Evolutionary conservation across 805 yeast genomes (phyloP).

Genomic region (Zygosaccharomyces bailii): DNA sequence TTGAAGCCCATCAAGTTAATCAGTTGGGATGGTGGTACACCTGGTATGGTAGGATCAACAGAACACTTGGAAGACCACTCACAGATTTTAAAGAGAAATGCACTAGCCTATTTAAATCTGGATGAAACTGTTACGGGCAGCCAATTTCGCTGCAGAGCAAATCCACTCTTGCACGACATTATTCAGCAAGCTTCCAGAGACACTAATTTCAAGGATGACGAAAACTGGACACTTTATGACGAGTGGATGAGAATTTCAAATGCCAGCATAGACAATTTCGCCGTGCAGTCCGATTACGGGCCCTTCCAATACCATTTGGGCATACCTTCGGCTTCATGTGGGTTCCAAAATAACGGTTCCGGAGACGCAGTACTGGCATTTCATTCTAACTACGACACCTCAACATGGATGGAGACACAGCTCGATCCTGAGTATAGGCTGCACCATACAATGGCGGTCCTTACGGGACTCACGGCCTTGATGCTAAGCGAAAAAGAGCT

Average conservation of each 20-base stretch:
- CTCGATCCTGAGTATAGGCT: conserved; percentile 51
- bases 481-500: conserved; percentile 57
- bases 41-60: conserved; percentile 70
- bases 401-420: conserved; percentile 49
- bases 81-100: conserved; percentile 43
- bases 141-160: conserved; percentile 44
- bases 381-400: conserved; percentile 59
- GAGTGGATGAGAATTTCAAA: conserved; percentile 43
- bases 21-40: conserved; percentile 81
- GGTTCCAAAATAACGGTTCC: conserved; percentile 37
- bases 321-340: conserved; percentile 56
- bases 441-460: conserved; percentile 58
- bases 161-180: conserved; percentile 53
- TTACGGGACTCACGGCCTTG: conserved; percentile 53
- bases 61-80: conserved; percentile 68
- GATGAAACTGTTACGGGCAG: conserved; percentile 53
- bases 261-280: conserved; percentile 41
- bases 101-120: conserved; percentile 52
- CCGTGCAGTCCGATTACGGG: conserved; percentile 53
- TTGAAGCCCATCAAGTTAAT: conserved; percentile 64
- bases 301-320: conserved; percentile 66
- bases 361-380: conserved; percentile 46
- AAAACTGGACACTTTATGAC: conserved; percentile 43
- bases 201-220: conserved; percentile 42
- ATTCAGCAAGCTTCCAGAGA: conserved; percentile 45